phyloP scores from a whole-genome alignment of 2,329 filamentous ascomycete species.

The Hypoxylon sp. region DNA sequence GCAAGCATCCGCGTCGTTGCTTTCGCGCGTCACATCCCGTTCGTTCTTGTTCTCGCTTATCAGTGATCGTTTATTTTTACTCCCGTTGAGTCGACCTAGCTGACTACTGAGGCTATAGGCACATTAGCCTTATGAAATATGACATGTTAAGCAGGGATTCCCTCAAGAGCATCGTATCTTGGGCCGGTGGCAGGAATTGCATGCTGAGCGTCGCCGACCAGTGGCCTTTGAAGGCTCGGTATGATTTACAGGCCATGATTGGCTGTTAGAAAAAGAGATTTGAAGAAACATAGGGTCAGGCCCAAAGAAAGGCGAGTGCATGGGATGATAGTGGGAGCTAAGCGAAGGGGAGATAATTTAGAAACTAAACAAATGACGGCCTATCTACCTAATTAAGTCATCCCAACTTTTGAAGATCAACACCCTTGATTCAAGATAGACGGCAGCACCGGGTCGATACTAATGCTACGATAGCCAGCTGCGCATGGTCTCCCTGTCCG shows the following conservation, averaged over 20 bases:
- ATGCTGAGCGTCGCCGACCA: constrained; percentile 42
- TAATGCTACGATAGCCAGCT: too few relatives aligned
- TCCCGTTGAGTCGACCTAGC: constrained; percentile 45
- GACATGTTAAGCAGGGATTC: constrained; percentile 41
- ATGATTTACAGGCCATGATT: neutral
- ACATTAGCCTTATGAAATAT: constrained; percentile 32
- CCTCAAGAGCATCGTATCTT: constrained; percentile 45
- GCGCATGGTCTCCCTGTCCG: neutral
- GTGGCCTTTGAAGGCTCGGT: constrained; percentile 8
- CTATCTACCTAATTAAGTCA: constrained; percentile 1
- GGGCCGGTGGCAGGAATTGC: constrained; percentile 44
- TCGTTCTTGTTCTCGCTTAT: constrained; percentile 19
- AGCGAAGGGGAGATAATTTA: neutral
- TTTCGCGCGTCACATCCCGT: neutral
- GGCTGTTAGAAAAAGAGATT: neutral
- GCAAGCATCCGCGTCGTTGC: neutral
- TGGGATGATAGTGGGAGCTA: neutral
- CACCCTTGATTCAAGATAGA: neutral
- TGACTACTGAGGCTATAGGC: constrained; percentile 42
- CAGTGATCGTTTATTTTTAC: constrained; percentile 45
- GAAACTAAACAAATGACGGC: neutral
- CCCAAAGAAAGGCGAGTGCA: neutral
- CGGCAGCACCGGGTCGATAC: too few relatives aligned
- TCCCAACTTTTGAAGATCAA: neutral
- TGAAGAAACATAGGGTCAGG: constrained; percentile 4